Base-by-base conservation (phyloP, 345 rosid species). In the Erucastrum elatum region DNA sequence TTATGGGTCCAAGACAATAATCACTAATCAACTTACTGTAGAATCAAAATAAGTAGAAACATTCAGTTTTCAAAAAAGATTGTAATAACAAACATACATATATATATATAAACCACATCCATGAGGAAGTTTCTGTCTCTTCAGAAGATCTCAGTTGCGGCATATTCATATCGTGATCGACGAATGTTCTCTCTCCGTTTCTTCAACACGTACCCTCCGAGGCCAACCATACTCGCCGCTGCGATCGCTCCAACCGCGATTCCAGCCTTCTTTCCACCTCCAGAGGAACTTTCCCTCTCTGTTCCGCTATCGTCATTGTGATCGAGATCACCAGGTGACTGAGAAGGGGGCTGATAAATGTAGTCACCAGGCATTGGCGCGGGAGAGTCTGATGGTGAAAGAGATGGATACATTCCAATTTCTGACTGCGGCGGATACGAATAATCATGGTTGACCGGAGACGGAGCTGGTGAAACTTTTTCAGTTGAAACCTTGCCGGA, bases 101-200 rank as follows among this genome's bases (percentile, higher is more conserved):
- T 29, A 29, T 29, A 29, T 29, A 29, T 29, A 29, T 29, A 29
- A 29, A 29, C 31, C 31, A 49, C 7, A 49, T 49, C 55, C 55
- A 49, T 49, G 55, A 49, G 7, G 17, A 49, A 49, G 17, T 4
- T 59, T 26, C 15, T 60, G 34, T 27, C 64, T 60, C 16, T 61
- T 84, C 81, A 91, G 17, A 89, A 85, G 39, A 90, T 35, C 79
- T 91, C 94, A 26, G 85, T 82, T 2, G 89, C 87, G 0, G 88
- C 87, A 69, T 82, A 82, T 15, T 85, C 78, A 44, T 85, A 88
- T 41, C 81, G 85, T 25, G 92, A 71, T 30, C 96, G 66, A 68
- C 90, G 84, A 26, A 87, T 26, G 53, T 94, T 94, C 1, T 94
- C 87, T 59, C 77, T 85, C 68, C 98, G 88, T 87, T 85, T 88